Percentiles rank a stretch among this genome's conserved stretches.
These are phyloP conservation scores for Penicillium sp. DNA, from an alignment of 2,329 filamentous ascomycete species.

Conservation along the genomic window DNA sequence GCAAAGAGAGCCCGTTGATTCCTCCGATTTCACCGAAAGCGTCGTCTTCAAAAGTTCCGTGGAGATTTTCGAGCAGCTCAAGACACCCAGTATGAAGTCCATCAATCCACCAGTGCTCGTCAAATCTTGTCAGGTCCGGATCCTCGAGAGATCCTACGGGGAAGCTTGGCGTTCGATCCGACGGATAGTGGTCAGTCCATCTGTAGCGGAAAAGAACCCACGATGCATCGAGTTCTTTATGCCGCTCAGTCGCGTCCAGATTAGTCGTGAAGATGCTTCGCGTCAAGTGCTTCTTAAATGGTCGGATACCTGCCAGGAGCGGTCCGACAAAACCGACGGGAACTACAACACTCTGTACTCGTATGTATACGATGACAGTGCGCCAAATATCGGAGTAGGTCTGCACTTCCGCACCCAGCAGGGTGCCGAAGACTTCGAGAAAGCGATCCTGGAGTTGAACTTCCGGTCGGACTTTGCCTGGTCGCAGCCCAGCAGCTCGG, in stretches of 20 bases:
- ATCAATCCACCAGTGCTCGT: constrained; percentile 25
- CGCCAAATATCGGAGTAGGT: constrained; percentile 29
- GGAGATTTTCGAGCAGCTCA: constrained; percentile 30
- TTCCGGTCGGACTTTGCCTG: constrained; percentile 25
- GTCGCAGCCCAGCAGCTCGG: constrained; percentile 23
- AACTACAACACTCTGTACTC: constrained; percentile 30
- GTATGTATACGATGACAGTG: constrained; percentile 31
- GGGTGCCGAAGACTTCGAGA: constrained; percentile 28
- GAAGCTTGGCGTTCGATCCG: constrained; percentile 32
- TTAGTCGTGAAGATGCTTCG: constrained; percentile 23
- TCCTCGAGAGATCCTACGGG: constrained; percentile 29
- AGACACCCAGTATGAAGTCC: constrained; percentile 30
- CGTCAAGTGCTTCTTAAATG: constrained; percentile 29
- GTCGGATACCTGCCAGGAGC: constrained; percentile 33
- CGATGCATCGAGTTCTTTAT: constrained; percentile 31
- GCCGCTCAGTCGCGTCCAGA: constrained; percentile 30
- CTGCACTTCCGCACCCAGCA: constrained; percentile 25
- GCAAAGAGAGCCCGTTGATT: constrained; percentile 31
- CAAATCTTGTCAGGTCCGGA: constrained; percentile 32
- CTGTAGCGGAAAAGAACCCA: constrained; percentile 25
- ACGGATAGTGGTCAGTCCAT: constrained; percentile 33
- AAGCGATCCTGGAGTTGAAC: constrained; percentile 24
- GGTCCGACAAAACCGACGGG: constrained; percentile 28
- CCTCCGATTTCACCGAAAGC: constrained; percentile 28
- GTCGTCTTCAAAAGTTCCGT: constrained; percentile 30